These are phyloP conservation scores for Penicillium sp. DNA, from an alignment of 2,329 filamentous ascomycete species.

Conservation along the genomic window DNA sequence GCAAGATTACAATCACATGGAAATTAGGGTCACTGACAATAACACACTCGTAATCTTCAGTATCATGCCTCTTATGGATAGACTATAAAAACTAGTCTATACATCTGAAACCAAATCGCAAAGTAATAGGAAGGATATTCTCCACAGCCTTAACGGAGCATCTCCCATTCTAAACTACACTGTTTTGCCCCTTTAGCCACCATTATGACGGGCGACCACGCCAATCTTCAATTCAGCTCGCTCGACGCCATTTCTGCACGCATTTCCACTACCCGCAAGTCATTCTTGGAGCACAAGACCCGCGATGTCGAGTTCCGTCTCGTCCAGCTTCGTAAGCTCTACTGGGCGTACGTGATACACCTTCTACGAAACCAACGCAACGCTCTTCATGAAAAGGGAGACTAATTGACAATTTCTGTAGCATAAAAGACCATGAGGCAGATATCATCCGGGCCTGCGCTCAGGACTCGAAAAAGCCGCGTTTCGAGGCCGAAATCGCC, in stretches of 20 bases:
- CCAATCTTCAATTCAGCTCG: constrained; percentile 60
- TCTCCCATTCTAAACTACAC: background rate
- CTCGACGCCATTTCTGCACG: constrained; percentile 65
- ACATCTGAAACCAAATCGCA: background rate
- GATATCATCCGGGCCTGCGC: constrained; percentile 73
- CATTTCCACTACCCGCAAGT: constrained; percentile 61
- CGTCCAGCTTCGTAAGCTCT: constrained; percentile 86
- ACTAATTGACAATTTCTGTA: constrained; percentile 23
- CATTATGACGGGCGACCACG: constrained; percentile 4
- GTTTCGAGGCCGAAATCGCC: constrained; percentile 69
- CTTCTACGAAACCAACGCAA: background rate
- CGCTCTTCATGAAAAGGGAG: background rate
- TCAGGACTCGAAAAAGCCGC: constrained; percentile 75
- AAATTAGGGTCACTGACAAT: background rate
- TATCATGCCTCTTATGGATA: background rate
- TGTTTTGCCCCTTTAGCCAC: background rate
- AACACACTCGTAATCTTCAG: background rate
- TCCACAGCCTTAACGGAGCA: background rate
- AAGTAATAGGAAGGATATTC: background rate
- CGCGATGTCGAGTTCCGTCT: constrained; percentile 79
- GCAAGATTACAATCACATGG: background rate
- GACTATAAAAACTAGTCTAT: background rate
- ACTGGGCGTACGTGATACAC: constrained; percentile 68
- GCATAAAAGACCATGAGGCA: constrained; percentile 71
- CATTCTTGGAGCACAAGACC: constrained; percentile 77